Evolutionary conservation across 495 filamentous ascomycete genomes (phyloP).

Genomic region (Penicillium nucicola): DNA sequence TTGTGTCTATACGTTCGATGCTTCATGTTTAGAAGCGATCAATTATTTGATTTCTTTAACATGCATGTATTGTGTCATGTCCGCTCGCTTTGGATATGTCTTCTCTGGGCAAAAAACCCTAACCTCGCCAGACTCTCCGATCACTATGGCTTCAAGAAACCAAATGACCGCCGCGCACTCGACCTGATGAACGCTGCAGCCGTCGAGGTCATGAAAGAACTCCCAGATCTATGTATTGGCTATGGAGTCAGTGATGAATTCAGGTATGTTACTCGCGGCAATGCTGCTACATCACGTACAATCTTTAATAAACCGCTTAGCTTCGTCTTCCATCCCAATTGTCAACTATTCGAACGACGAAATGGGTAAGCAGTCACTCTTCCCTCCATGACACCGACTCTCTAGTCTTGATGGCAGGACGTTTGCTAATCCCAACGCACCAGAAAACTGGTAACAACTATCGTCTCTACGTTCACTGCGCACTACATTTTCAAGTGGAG

Average conservation of each 20-base stretch:
- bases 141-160: conserved; percentile 83
- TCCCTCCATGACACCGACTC: not conserved
- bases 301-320: conserved; percentile 35
- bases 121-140: conserved; percentile 58
- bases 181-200: conserved; percentile 95
- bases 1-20: not conserved
- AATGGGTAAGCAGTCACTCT: conserved; percentile 58
- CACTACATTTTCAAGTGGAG: conserved; percentile 84
- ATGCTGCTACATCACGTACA: not conserved
- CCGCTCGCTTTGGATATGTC: not conserved
- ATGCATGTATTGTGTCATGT: not conserved
- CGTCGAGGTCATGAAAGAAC: conserved; percentile 72
- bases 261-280: conserved; percentile 50
- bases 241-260: conserved; percentile 96
- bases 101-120: not conserved
- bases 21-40: no score
- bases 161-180: conserved; percentile 83
- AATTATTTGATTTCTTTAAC: no score
- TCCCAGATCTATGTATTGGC: conserved; percentile 80
- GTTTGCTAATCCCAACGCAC: not conserved
- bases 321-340: conserved; percentile 83
- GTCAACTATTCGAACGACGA: conserved; percentile 80
- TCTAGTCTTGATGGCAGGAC: not conserved
- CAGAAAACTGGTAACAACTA: conserved; percentile 85
- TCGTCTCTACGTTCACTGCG: conserved; percentile 90